phyloP scores from a whole-genome alignment of 1,284 basidiomycete genomes.

The Coniferiporia weirii region DNA sequence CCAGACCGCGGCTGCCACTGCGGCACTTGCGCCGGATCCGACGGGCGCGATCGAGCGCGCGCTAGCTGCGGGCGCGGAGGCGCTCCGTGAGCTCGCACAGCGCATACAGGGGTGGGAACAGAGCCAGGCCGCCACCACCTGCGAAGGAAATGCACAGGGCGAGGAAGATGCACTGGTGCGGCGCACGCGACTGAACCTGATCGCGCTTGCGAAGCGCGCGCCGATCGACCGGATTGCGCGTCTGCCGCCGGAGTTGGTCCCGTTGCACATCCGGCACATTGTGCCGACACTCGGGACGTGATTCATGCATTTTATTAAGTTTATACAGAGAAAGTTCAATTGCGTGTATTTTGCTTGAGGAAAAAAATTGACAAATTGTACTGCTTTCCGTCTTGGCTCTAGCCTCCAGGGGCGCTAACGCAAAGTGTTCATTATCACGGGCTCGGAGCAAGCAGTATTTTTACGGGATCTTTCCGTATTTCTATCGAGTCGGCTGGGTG shows the following conservation, averaged over 20 bases:
- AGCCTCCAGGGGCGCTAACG: too few relatives aligned
- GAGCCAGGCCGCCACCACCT: slow-evolving; percentile 13
- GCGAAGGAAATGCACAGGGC: slow-evolving; percentile 18
- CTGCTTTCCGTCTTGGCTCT: too few relatives aligned
- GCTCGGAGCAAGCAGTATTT: too few relatives aligned
- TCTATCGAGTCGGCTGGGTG: too few relatives aligned
- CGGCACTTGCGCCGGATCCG: slow-evolving; percentile 30
- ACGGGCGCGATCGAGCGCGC: slow-evolving; percentile 47
- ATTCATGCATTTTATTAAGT: background rate
- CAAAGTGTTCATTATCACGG: too few relatives aligned
- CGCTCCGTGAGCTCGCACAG: slow-evolving; percentile 34
- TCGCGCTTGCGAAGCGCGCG: slow-evolving; percentile 68
- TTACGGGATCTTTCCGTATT: too few relatives aligned
- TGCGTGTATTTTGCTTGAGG: slow-evolving; percentile 3
- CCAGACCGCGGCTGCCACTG: slow-evolving; percentile 14
- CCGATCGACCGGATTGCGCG: slow-evolving; percentile 65
- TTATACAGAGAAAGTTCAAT: background rate
- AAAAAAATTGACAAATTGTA: background rate
- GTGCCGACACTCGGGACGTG: slow-evolving; percentile 37
- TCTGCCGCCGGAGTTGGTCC: slow-evolving; percentile 60
- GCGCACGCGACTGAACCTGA: slow-evolving; percentile 59
- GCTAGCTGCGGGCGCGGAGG: slow-evolving; percentile 43
- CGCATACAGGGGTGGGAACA: slow-evolving; percentile 4
- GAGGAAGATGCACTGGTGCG: slow-evolving; percentile 47
- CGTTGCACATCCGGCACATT: slow-evolving; percentile 55